These are phyloP conservation scores for Paramecium sonneborni DNA, from an alignment of 73 alveolate species.

Conservation along the genomic window DNA sequence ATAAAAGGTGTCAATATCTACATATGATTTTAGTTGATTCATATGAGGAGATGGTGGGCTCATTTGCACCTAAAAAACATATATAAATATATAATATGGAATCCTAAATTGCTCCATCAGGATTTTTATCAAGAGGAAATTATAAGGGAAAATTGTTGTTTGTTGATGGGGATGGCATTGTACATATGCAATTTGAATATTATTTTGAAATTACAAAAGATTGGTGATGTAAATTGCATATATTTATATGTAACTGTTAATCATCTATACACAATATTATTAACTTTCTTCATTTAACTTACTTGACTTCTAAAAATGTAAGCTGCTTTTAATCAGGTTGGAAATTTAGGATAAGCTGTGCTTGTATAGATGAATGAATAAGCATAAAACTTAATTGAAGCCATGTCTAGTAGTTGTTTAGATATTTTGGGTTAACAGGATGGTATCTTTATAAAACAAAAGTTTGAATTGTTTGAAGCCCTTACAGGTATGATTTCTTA, in stretches of 20 bases:
- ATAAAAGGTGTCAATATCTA: neutral
- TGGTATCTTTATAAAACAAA: neutral
- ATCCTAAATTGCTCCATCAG: conserved; percentile 72
- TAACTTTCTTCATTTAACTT: neutral
- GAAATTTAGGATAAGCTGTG: neutral
- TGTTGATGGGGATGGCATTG: conserved; percentile 77
- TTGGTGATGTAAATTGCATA: conserved; percentile 48
- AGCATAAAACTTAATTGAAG: neutral
- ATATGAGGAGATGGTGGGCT: conserved; percentile 72
- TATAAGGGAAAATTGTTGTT: conserved; percentile 77
- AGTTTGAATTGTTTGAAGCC: neutral
- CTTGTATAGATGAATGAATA: neutral
- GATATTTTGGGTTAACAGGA: neutral
- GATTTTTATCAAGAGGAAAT: conserved; percentile 70
- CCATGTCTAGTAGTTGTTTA: neutral
- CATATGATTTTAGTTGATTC: conserved; percentile 60
- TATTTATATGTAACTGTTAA: neutral
- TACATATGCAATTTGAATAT: conserved; percentile 73
- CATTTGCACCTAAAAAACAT: conserved; percentile 73
- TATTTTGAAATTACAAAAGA: conserved; percentile 70
- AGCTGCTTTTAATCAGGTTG: neutral
- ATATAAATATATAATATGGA: conserved; percentile 58
- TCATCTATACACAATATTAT: neutral
- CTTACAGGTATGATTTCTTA: neutral
- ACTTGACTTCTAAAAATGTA: neutral